A percentile compares a stretch with the other conserved stretches of the same genome.
phyloP scores from a whole-genome alignment of 2,329 filamentous ascomycete species.

The Fusarium concolor region DNA sequence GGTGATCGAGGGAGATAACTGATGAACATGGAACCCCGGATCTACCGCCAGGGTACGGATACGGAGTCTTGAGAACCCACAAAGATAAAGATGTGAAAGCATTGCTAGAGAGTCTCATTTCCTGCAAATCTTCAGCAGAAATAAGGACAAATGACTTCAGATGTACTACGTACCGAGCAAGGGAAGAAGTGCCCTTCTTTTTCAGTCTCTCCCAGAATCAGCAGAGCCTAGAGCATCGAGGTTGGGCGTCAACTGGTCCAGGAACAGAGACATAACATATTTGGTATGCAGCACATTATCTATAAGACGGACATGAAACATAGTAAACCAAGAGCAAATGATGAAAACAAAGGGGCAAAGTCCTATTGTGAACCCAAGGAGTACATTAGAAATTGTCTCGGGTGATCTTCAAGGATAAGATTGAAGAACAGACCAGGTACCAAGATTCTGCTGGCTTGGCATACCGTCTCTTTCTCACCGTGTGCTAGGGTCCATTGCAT shows the following conservation, averaged over 20 bases:
- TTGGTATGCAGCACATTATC: neutral
- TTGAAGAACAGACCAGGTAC: neutral
- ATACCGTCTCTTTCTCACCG: neutral
- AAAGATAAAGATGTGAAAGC: neutral
- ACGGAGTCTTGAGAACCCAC: constrained; percentile 19
- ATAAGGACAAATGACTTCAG: constrained; percentile 1
- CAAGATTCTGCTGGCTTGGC: neutral
- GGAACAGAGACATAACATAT: neutral
- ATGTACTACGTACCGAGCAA: neutral
- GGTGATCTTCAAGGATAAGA: neutral
- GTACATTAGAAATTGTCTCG: neutral
- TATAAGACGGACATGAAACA: no score
- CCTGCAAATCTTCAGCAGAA: neutral
- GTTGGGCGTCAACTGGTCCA: constrained; percentile 16
- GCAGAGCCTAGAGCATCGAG: constrained; percentile 17
- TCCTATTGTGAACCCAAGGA: neutral
- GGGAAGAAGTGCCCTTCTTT: constrained; percentile 19
- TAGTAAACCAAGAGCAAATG: neutral
- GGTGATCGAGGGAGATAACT: constrained; percentile 36
- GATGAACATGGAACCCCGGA: constrained; percentile 41
- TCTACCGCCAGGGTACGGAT: constrained; percentile 27
- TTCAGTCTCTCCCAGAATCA: constrained; percentile 25
- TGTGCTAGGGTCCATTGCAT: constrained; percentile 4
- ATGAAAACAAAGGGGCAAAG: neutral
- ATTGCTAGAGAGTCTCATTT: neutral